Evolutionary conservation across 2,329 filamentous ascomycete species (phyloP), one percentile per base, ranked within the genome.

Genomic region (Furcasterigmium furcatum): DNA sequence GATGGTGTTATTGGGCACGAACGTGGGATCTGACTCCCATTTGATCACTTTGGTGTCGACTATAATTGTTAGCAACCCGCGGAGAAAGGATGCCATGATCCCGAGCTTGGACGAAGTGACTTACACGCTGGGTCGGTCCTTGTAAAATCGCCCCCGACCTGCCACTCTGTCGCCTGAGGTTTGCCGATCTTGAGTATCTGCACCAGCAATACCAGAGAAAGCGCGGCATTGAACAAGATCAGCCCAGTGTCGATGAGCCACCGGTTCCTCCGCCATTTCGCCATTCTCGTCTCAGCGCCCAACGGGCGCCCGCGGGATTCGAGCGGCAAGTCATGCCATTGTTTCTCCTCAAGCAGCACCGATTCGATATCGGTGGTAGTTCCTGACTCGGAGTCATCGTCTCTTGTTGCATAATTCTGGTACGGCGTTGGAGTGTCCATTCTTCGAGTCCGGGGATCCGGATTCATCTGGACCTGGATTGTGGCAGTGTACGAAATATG

Each of bases 121-220:
- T 48, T 44, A 70, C 65, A 61, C 24, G 60, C 58, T 12, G 66
- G 67, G 2, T 62, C 61, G 9, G 62, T 54, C 3, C 61, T 66
- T 4, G 61, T 65, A 18, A 63, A 58, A 36, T 71, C 67, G 10
- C 66, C 66, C 13, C 66, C 66, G 22, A 71, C 62, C 47, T 71
- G 65, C 54, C 56, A 16, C 13, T 30, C 13, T 13, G 27, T 9
- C 25, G 20, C 45, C 18, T 13, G 47, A n/a, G 24, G 44, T 41
- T 34, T 44, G 21, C 27, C 41, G 22, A 44, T 51, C 22, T 21
- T 34, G 46, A 50, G 52, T 18, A 59, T 20, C 30, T 48, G 30
- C n/a, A 48, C 20, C n/a, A 45, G 44, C 16, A 51, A 5, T 2
- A 47, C 47, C n/a, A 47, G 25, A 1, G 47, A 47, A 9, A 51